phyloP scores from a whole-genome alignment of 805 yeast genomes.

The Candida insectalens region DNA sequence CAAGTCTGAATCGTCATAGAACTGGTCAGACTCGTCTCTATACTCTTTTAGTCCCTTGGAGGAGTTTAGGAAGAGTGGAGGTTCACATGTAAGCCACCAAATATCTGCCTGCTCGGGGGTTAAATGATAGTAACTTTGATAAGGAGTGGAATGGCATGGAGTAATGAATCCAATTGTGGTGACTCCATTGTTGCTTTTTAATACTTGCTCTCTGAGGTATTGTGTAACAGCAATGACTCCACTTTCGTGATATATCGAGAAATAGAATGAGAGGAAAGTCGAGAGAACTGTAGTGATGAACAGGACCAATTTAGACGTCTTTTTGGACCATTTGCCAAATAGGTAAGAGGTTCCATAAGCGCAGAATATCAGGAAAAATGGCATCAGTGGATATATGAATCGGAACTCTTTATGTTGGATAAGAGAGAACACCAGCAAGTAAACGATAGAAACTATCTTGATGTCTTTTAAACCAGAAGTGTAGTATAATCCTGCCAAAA shows the following conservation, averaged over 20 bases:
- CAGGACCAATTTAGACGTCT: conserved; percentile 5
- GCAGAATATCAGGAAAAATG: conserved; percentile 48
- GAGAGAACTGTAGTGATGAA: conserved; percentile 8
- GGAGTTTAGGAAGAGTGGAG: conserved; percentile 49
- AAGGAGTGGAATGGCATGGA: conserved; percentile 97
- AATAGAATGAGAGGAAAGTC: conserved; percentile 15
- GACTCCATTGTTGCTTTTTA: conserved; percentile 3
- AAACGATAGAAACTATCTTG: conserved; percentile 25
- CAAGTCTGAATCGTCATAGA: conserved; percentile 56
- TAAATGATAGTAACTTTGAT: conserved; percentile 77
- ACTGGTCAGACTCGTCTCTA: conserved; percentile 79
- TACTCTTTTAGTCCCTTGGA: conserved; percentile 34
- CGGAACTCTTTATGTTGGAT: conserved; percentile 86
- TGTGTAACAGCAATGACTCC: conserved; percentile 71
- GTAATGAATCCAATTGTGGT: conserved; percentile 65
- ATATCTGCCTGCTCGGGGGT: conserved; percentile 29
- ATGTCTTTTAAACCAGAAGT: conserved; percentile 8
- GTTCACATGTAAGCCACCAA: conserved; percentile 88
- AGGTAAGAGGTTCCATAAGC: conserved; percentile 28
- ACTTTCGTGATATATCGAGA: conserved; percentile 68
- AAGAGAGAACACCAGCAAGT: conserved; percentile 47
- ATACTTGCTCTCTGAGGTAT: conserved; percentile 29
- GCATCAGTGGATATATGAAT: conserved; percentile 79
- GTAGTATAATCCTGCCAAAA: conserved; percentile 31
- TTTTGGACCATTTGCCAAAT: conserved; percentile 3